These are phyloP conservation scores for Lentinula aciculospora DNA, from an alignment of 768 basidiomycete genomes.

Conservation along the genomic window DNA sequence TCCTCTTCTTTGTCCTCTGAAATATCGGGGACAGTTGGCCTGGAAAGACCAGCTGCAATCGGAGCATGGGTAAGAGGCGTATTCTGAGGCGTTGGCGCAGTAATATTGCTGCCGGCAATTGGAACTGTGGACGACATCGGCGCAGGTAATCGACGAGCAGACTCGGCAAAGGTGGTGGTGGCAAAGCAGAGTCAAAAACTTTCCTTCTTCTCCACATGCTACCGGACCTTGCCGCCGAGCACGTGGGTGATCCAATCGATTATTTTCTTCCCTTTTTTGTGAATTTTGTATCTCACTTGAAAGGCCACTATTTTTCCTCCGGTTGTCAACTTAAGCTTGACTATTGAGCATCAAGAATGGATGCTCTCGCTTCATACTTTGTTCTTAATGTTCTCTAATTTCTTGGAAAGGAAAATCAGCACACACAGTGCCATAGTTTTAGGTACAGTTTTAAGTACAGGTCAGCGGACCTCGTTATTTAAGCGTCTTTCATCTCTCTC, in stretches of 20 bases:
- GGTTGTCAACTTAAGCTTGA: too few relatives aligned
- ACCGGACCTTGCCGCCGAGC: not conserved
- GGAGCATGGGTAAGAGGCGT: conserved; percentile 83
- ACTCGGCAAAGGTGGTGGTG: not conserved
- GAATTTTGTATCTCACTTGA: too few relatives aligned
- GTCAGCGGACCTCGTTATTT: too few relatives aligned
- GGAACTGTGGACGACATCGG: conserved; percentile 66
- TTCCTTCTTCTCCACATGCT: not conserved
- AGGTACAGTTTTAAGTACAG: too few relatives aligned
- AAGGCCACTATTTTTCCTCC: too few relatives aligned
- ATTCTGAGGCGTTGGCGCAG: conserved; percentile 93
- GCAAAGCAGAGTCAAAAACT: not conserved
- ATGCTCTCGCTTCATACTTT: too few relatives aligned
- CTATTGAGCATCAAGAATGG: too few relatives aligned
- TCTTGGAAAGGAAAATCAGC: too few relatives aligned
- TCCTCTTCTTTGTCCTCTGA: conserved; percentile 73
- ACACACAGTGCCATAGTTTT: too few relatives aligned
- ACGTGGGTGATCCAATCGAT: conserved; percentile 1
- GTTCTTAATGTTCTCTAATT: too few relatives aligned
- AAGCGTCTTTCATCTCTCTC: too few relatives aligned
- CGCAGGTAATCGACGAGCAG: not conserved
- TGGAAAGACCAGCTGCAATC: conserved; percentile 71
- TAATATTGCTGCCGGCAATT: conserved; percentile 54
- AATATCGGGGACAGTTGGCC: conserved; percentile 87
- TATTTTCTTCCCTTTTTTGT: not conserved